These are phyloP conservation scores for Fusarium virguliforme DNA, from an alignment of 2,329 filamentous ascomycete species.

Conservation along the genomic window DNA sequence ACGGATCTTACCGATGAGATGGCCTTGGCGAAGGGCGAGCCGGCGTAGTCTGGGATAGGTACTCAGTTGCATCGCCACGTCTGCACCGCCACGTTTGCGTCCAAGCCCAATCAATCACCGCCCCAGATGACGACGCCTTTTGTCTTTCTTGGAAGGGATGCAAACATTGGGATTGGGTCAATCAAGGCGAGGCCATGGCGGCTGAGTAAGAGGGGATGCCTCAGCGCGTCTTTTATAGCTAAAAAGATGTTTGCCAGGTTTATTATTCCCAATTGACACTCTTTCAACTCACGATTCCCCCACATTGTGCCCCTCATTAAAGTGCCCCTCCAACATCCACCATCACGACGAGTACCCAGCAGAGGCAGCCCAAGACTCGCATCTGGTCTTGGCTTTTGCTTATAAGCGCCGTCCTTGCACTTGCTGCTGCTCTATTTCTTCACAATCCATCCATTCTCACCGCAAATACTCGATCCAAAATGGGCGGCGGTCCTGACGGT, in stretches of 20 bases:
- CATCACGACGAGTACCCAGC: constrained; percentile 45
- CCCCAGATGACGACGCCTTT: constrained; percentile 44
- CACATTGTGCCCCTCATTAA: constrained; percentile 30
- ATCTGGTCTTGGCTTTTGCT: constrained; percentile 36
- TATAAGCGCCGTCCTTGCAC: constrained; percentile 23
- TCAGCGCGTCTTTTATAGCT: constrained; percentile 35
- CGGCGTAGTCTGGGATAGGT: background rate
- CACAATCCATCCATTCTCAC: constrained; percentile 14
- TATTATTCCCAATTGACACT: background rate
- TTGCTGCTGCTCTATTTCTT: constrained; percentile 28
- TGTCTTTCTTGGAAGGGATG: constrained; percentile 7
- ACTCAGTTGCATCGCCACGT: constrained; percentile 36
- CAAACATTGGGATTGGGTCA: constrained; percentile 27
- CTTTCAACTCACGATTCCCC: constrained; percentile 29
- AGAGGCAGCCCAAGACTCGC: constrained; percentile 20
- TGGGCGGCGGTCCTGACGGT: constrained; percentile 65
- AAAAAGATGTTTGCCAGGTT: constrained; percentile 17
- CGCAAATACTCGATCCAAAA: constrained; percentile 45
- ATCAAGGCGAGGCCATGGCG: constrained; percentile 16
- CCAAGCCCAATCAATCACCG: constrained; percentile 37
- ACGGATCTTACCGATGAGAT: background rate
- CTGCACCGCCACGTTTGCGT: constrained; percentile 41
- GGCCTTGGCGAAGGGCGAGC: too few species aligned
- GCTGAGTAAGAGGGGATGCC: constrained; percentile 46
- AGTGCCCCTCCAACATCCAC: constrained; percentile 31